A percentile compares a stretch with the other conserved stretches of the same genome.
Evolutionary conservation across 371 early-diverging fungal species (phyloP).

Genomic region (Lichtheimia corymbifera): DNA sequence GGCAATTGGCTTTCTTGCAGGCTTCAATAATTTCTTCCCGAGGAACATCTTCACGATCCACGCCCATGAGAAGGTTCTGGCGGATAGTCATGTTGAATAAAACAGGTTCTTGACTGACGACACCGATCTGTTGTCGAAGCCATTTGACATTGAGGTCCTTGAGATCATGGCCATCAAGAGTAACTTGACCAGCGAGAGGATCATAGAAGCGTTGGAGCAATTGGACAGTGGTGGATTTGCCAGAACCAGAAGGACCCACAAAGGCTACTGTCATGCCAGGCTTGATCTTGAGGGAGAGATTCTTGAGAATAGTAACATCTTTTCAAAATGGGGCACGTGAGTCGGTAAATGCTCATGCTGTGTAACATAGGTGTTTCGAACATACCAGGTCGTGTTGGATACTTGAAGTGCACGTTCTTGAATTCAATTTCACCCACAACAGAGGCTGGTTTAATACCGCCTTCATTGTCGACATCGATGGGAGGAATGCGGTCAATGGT

Average conservation of each 20-base stretch:
- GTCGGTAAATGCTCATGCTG: not conserved
- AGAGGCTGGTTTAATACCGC: constrained; percentile 54
- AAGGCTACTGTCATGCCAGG: constrained; percentile 78
- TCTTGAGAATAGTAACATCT: constrained; percentile 62
- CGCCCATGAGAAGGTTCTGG: constrained; percentile 76
- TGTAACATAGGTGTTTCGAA: constrained; percentile 7
- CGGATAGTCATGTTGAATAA: constrained; percentile 77
- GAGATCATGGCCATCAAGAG: constrained; percentile 69
- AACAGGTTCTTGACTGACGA: constrained; percentile 86
- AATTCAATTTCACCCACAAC: constrained; percentile 72
- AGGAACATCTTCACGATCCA: constrained; percentile 33
- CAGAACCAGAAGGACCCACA: constrained; percentile 82
- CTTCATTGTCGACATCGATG: constrained; percentile 62
- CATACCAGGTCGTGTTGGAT: constrained; percentile 74
- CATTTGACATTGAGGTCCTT: constrained; percentile 65
- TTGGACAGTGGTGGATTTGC: constrained; percentile 85
- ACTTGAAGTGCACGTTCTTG: constrained; percentile 65
- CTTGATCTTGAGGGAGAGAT: constrained; percentile 57
- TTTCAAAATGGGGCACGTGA: constrained; percentile 61
- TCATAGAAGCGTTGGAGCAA: constrained; percentile 90
- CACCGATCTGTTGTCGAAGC: constrained; percentile 75
- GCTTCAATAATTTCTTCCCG: constrained; percentile 50
- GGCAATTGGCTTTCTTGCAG: constrained; percentile 68
- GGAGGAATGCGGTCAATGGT: constrained; percentile 75
- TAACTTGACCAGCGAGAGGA: constrained; percentile 58